A percentile compares a stretch with the other conserved stretches of the same genome.
These are phyloP conservation scores for Pulicaria dysenterica DNA, from an alignment of 129 eudicot genomes.

Conservation along the genomic window DNA sequence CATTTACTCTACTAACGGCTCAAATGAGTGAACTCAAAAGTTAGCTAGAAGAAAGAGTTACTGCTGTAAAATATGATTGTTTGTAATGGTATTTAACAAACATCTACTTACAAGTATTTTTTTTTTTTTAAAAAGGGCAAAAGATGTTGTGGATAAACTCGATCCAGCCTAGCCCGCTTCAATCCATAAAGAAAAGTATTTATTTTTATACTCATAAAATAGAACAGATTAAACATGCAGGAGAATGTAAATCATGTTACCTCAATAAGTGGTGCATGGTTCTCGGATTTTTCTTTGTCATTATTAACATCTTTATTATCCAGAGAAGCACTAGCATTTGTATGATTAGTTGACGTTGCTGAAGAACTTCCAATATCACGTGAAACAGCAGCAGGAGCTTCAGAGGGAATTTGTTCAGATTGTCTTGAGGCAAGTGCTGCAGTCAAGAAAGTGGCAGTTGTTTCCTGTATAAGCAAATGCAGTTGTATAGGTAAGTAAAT, in stretches of 20 bases:
- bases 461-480: constrained; percentile 50
- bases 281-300: constrained; percentile 34
- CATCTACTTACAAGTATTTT: not conserved
- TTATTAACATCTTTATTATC: constrained; percentile 25
- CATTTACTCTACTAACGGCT: not conserved
- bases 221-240: not conserved
- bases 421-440: constrained; percentile 80
- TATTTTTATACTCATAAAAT: not conserved
- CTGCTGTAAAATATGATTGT: not conserved
- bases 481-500: not conserved
- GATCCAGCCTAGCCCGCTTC: not conserved
- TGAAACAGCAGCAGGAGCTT: constrained; percentile 33
- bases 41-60: constrained; percentile 6
- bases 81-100: not conserved
- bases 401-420: constrained; percentile 39
- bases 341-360: constrained; percentile 30
- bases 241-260: constrained; percentile 30
- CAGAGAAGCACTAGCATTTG: constrained; percentile 25
- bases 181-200: not conserved
- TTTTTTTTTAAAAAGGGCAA: not conserved
- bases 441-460: constrained; percentile 78
- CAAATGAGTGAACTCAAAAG: not conserved
- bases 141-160: not conserved
- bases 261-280: constrained; percentile 27
- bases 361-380: constrained; percentile 50